Base-by-base conservation (phyloP, 495 filamentous ascomycete species). In the Lophium mytilinum region DNA sequence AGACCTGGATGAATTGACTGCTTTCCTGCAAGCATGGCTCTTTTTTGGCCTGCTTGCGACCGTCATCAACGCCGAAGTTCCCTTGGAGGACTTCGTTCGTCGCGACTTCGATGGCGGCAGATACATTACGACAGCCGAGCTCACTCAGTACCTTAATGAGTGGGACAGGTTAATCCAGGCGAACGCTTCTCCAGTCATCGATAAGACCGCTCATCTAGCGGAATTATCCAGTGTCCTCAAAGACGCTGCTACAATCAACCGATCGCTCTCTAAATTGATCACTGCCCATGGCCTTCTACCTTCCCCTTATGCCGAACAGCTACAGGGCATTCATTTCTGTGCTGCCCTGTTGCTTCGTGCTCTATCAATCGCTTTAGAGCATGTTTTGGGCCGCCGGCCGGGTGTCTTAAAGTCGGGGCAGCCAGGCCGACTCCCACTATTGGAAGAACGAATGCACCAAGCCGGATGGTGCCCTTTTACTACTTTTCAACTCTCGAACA, bases 21-120 rank as follows among this genome's bases (percentile, higher is more conserved):
- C 45, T 9, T 48, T 59, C 21, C 19, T 59, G 18, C 56, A 59
- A 30, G 30, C 56, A 12, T 59, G 56, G 56, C 56, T 59, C 41
- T 59, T 59, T 33, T 59, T 59, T 48, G 56, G 56, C 35, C 35
- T 53, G 34, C 15, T 58, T 6, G 11, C 11, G 7, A 15, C 37
- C 34, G 18, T 37, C 18, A 12, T 53, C 36, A 24, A 53, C 9
- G 9, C 24, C 1, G 18, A 12, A 9, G 21, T 58, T 19, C 18
- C 56, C 14, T 18, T 53, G 10, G 33, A 58, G 9, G 55, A 58
- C 50, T 58, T 58, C 34, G 40, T 53, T 7, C 47, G 47, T 17
- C 11, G 10, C 15, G 50, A 52, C 43, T 12, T 36, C 14, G 10
- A 42, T 34, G 34, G 55, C 40, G n/a, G 10, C 7, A 40, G 35